These are phyloP conservation scores for Cornus controversa DNA, from an alignment of 148 eudicot species.

Conservation along the genomic window DNA sequence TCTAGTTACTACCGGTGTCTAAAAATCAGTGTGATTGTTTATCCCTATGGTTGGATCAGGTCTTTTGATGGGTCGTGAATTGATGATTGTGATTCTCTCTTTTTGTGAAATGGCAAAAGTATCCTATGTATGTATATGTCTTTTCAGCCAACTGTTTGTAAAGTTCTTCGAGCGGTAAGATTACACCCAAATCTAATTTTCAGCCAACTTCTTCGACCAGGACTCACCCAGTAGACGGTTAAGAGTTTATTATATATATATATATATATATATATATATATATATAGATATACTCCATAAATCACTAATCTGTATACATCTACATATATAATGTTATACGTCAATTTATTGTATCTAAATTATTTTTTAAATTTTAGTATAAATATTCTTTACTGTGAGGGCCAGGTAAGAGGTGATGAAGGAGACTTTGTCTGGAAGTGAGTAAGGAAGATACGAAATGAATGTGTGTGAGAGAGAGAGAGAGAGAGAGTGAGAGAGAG, in stretches of 20 bases:
- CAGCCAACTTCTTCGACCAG: neutral
- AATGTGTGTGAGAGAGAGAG: neutral
- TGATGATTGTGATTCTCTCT: conserved; percentile 5
- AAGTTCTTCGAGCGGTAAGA: neutral
- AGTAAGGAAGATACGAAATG: neutral
- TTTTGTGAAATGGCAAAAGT: conserved; percentile 17
- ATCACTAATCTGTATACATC: neutral
- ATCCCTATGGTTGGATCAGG: conserved; percentile 33
- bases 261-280: too few species aligned
- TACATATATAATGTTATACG: neutral
- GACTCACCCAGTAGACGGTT: neutral
- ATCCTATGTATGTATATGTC: neutral
- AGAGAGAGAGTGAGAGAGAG: conserved; percentile 5
- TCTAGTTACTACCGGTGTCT: neutral
- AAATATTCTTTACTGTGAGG: conserved; percentile 15
- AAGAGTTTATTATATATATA: too few species aligned
- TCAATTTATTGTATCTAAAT: neutral
- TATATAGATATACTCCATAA: too few species aligned
- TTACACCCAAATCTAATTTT: neutral
- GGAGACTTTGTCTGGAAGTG: conserved; percentile 20
- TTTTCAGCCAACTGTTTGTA: too few species aligned
- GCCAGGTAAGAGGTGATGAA: conserved; percentile 26
- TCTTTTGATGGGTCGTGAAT: conserved; percentile 29
- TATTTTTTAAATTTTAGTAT: neutral
- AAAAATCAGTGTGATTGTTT: conserved; percentile 17